These are phyloP conservation scores for Fusarium continuum DNA, from an alignment of 2,329 filamentous ascomycete species.

Conservation along the genomic window DNA sequence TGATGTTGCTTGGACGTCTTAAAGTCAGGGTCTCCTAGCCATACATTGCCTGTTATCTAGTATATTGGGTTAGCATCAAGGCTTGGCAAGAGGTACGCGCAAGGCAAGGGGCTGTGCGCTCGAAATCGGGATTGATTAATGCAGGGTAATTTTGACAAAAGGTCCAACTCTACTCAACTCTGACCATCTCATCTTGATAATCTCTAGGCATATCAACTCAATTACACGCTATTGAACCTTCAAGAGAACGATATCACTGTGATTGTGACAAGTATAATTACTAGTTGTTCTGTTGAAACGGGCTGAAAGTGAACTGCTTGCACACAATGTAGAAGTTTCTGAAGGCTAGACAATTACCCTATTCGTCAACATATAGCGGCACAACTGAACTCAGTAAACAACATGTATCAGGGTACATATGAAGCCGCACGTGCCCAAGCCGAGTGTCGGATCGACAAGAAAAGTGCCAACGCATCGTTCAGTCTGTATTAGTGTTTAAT, in stretches of 20 bases:
- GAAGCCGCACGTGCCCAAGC: conserved; percentile 14
- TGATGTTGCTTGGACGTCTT: conserved; percentile 7
- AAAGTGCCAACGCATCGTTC: conserved; percentile 29
- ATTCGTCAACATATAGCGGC: background rate
- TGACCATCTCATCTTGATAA: conserved; percentile 8
- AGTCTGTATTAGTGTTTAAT: conserved; percentile 3
- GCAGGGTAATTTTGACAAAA: conserved; percentile 29
- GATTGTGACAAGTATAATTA: background rate
- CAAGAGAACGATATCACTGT: background rate
- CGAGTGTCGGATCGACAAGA: conserved; percentile 29
- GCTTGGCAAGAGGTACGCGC: conserved; percentile 8
- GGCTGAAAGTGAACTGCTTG: background rate
- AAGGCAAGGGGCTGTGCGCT: conserved; percentile 11
- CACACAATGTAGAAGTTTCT: background rate
- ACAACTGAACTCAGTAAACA: background rate
- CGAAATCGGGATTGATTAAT: background rate
- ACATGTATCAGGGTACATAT: conserved; percentile 5
- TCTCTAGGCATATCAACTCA: background rate
- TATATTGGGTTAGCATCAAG: background rate
- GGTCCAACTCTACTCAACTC: background rate
- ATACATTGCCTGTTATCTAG: background rate
- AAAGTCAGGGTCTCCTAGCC: conserved; percentile 14
- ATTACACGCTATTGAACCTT: conserved; percentile 5
- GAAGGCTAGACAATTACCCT: too few relatives aligned
- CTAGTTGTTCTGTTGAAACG: background rate